A percentile compares a stretch with the other conserved stretches of the same genome.
phyloP scores from a whole-genome alignment of 164 flowering plant genomes.

The Chloranthus sessilifolius region DNA sequence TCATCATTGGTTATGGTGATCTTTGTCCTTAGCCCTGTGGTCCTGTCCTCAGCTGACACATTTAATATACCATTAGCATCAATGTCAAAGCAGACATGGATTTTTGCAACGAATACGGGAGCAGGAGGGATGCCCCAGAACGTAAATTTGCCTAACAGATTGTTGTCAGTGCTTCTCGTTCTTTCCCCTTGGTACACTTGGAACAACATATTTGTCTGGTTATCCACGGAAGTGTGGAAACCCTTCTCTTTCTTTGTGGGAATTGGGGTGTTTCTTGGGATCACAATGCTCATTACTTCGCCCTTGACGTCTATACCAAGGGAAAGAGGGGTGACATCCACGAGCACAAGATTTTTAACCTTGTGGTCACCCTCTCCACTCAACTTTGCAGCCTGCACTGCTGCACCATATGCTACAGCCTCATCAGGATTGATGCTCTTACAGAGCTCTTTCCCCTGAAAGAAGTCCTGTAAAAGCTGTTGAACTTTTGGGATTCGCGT shows the following conservation, averaged over 20 bases:
- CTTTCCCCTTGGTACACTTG: conserved; percentile 44
- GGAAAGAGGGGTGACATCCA: conserved; percentile 25
- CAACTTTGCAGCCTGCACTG: conserved; percentile 33
- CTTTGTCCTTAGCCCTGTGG: conserved; percentile 38
- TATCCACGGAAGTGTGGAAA: conserved; percentile 32
- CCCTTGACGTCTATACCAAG: conserved; percentile 24
- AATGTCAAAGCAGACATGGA: conserved; percentile 32
- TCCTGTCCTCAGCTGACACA: conserved; percentile 42
- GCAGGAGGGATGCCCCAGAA: conserved; percentile 37
- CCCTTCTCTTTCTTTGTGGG: conserved; percentile 37
- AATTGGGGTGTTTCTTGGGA: conserved; percentile 34
- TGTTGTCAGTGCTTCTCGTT: conserved; percentile 25
- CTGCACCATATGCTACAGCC: conserved; percentile 46
- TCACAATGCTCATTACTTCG: conserved; percentile 26
- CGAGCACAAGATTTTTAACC: conserved; percentile 28
- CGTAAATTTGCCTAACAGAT: conserved; percentile 26
- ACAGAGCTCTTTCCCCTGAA: conserved; percentile 26
- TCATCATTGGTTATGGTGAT: conserved; percentile 42
- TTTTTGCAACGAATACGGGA: conserved; percentile 37
- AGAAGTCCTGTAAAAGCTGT: conserved; percentile 31
- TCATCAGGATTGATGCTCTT: conserved; percentile 38
- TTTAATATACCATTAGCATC: conserved; percentile 30
- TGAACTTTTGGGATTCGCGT: conserved; percentile 45
- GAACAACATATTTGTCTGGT: conserved; percentile 34
- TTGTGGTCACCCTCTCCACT: conserved; percentile 35